These are phyloP conservation scores for Ogataea glucozyma DNA, from an alignment of 805 yeast species.

Conservation along the genomic window DNA sequence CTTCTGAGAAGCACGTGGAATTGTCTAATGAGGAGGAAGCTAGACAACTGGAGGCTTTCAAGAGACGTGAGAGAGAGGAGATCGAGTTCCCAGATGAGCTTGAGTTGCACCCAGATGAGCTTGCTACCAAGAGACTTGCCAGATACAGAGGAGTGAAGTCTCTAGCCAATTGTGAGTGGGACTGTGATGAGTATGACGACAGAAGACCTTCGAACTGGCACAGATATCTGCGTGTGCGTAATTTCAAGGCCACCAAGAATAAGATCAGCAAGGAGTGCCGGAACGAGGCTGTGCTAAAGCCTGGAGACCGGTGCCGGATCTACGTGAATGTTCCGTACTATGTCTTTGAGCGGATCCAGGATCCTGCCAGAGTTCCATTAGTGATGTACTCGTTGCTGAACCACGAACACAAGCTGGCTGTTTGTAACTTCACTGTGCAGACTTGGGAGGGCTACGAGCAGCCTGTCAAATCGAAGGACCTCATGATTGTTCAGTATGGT, in stretches of 20 bases:
- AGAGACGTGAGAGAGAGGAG: slow-evolving; percentile 76
- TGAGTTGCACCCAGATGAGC: slow-evolving; percentile 74
- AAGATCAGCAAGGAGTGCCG: slow-evolving; percentile 61
- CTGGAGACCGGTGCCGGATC: slow-evolving; percentile 68
- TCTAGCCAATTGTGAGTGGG: slow-evolving; percentile 81
- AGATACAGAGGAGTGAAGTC: slow-evolving; percentile 89
- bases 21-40: slow-evolving; percentile 81
- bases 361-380: slow-evolving; percentile 50
- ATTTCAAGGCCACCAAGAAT: slow-evolving; percentile 75
- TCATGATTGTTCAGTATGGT: slow-evolving; percentile 87
- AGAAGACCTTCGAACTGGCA: slow-evolving; percentile 75
- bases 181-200: slow-evolving; percentile 76
- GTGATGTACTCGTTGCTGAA: slow-evolving; percentile 72
- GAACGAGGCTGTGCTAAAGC: slow-evolving; percentile 46
- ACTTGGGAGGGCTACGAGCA: slow-evolving; percentile 88
- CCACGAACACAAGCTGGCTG: slow-evolving; percentile 85
- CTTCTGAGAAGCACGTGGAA: slow-evolving; percentile 66
- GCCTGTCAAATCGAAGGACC: slow-evolving; percentile 82
- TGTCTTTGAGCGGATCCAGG: slow-evolving; percentile 44
- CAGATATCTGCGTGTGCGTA: slow-evolving; percentile 69
- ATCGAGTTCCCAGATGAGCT: slow-evolving; percentile 94
- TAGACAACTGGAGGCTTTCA: slow-evolving; percentile 67
- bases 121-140: slow-evolving; percentile 71
- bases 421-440: slow-evolving; percentile 76
- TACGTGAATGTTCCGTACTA: slow-evolving; percentile 57